Conservation (phyloP, 2,329 filamentous ascomycete genomes). For the Hypoxylon rubiginosum region DNA sequence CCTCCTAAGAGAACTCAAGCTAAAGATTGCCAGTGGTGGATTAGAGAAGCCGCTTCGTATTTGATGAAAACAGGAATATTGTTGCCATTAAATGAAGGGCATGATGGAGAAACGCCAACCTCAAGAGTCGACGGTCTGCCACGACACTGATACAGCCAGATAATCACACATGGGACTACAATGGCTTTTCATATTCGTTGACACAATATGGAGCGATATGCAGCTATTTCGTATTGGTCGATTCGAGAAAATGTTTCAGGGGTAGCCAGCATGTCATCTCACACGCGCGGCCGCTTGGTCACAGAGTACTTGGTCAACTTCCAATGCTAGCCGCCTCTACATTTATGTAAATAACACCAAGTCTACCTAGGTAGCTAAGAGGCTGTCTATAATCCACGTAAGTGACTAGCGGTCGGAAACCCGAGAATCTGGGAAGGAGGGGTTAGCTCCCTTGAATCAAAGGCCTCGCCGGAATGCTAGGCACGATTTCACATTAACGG, state of each 20-base stretch:
- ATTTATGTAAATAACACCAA: too few relatives aligned
- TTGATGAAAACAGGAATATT: slow-evolving; percentile 26
- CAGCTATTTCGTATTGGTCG: too few relatives aligned
- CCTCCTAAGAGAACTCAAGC: slow-evolving; percentile 27
- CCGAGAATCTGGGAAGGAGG: too few relatives aligned
- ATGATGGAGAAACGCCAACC: slow-evolving; percentile 3
- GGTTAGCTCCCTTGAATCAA: too few relatives aligned
- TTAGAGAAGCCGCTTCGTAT: slow-evolving; percentile 30
- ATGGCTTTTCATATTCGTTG: too few relatives aligned
- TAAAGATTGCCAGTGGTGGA: slow-evolving; percentile 41
- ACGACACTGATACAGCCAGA: slow-evolving; percentile 11
- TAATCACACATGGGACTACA: too few relatives aligned
- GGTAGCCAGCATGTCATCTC: neutral
- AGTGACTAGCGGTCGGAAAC: neutral
- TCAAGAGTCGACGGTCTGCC: slow-evolving; percentile 18
- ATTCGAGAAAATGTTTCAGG: neutral
- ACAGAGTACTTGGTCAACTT: neutral
- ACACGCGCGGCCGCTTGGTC: neutral
- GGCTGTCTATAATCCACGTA: neutral
- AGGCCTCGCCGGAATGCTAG: too few relatives aligned
- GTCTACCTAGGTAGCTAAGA: too few relatives aligned
- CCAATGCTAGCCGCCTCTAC: neutral
- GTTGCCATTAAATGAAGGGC: slow-evolving; percentile 22
- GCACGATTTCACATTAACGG: too few relatives aligned
- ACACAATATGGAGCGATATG: too few relatives aligned